phyloP scores from a whole-genome alignment of 2,329 filamentous ascomycete species.

The Neurospora sp. region DNA sequence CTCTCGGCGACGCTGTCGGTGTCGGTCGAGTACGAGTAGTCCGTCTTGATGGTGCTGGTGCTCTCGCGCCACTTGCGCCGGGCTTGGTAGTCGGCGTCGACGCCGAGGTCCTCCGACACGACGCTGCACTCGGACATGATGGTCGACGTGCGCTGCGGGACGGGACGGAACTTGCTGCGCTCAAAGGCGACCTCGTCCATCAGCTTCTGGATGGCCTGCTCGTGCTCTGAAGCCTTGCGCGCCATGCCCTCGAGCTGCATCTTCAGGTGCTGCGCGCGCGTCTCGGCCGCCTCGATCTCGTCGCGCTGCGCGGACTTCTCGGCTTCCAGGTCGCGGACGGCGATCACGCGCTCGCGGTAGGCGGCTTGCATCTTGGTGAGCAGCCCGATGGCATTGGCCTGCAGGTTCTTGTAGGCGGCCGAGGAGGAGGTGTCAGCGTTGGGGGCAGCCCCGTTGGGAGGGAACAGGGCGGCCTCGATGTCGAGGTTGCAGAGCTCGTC shows the following conservation, averaged over 20 bases:
- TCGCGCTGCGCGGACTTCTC: slow-evolving; percentile 45
- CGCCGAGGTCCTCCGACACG: slow-evolving; percentile 42
- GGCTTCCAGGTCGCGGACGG: slow-evolving; percentile 39
- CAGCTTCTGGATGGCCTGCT: slow-evolving; percentile 34
- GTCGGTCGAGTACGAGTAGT: slow-evolving; percentile 34
- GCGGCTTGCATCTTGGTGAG: slow-evolving; percentile 47
- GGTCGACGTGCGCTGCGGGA: neutral
- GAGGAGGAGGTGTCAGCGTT: slow-evolving; percentile 42
- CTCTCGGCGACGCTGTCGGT: slow-evolving; percentile 35
- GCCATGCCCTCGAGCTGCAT: slow-evolving; percentile 52
- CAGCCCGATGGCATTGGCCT: slow-evolving; percentile 44
- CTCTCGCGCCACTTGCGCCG: slow-evolving; percentile 27
- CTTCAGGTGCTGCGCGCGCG: slow-evolving; percentile 42
- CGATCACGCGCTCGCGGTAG: slow-evolving; percentile 42
- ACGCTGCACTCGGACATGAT: slow-evolving; percentile 23
- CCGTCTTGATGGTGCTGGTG: slow-evolving; percentile 31
- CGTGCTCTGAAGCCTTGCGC: slow-evolving; percentile 40
- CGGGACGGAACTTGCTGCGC: slow-evolving; percentile 20
- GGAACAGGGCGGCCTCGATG: slow-evolving; percentile 44
- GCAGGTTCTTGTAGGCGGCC: slow-evolving; percentile 50
- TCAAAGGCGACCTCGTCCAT: slow-evolving; percentile 39
- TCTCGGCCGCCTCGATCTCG: slow-evolving; percentile 45
- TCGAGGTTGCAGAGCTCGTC: slow-evolving; percentile 48
- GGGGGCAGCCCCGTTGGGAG: slow-evolving; percentile 16
- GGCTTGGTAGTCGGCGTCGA: slow-evolving; percentile 37